phyloP scores from a whole-genome alignment of 495 filamentous ascomycete species.

The Rostrohypoxylon terebratum region DNA sequence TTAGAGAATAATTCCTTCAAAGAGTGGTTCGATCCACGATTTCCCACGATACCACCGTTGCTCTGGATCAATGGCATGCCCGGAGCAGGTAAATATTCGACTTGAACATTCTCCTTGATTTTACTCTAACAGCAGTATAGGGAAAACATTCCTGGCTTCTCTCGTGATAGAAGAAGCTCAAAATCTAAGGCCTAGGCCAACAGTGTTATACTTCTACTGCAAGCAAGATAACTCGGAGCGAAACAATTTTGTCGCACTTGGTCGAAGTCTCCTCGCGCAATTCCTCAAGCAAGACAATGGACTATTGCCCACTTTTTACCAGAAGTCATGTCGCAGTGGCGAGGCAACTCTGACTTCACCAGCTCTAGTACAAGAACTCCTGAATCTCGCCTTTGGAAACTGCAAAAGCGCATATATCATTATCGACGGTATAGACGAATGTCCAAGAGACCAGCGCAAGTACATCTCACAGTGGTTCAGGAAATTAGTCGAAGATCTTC shows the following conservation, averaged over 20 bases:
- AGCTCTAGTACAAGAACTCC: slow-evolving; percentile 35
- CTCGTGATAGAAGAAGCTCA: slow-evolving; percentile 16
- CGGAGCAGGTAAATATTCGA: slow-evolving; percentile 48
- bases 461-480: slow-evolving; percentile 27
- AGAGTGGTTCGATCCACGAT: slow-evolving; percentile 38
- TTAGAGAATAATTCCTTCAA: slow-evolving; percentile 23
- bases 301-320: slow-evolving; percentile 44
- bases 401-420: slow-evolving; percentile 42
- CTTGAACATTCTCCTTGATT: not conserved
- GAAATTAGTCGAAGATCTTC: slow-evolving; percentile 19
- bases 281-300: slow-evolving; percentile 44
- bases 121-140: not conserved
- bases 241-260: slow-evolving; percentile 43
- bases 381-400: slow-evolving; percentile 30
- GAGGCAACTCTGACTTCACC: slow-evolving; percentile 35
- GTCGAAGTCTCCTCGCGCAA: slow-evolving; percentile 45
- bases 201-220: slow-evolving; percentile 51
- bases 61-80: slow-evolving; percentile 55
- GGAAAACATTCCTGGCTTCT: slow-evolving; percentile 17
- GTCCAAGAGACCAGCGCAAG: slow-evolving; percentile 37
- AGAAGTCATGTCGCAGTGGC: slow-evolving; percentile 38
- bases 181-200: slow-evolving; percentile 37
- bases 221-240: slow-evolving; percentile 39
- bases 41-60: not conserved
- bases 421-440: slow-evolving; percentile 56